A percentile compares a stretch with the other conserved stretches of the same genome.
Conservation (phyloP, 345 rosid species). For the Psidium guajava region DNA sequence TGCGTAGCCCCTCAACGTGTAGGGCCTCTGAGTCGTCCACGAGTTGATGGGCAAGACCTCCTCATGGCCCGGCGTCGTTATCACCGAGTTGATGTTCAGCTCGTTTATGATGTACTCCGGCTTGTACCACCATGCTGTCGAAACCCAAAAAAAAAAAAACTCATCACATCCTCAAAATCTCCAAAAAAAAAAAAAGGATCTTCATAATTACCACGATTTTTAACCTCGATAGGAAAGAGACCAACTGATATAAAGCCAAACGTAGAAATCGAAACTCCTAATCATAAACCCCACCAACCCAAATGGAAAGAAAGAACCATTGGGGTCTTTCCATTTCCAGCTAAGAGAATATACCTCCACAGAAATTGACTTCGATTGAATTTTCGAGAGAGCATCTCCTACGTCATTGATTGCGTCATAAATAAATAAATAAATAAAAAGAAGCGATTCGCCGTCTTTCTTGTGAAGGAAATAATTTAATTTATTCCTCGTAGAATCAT, state of each 20-base stretch:
- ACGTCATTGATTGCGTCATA: background rate
- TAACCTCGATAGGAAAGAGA: background rate
- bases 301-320: background rate
- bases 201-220: background rate
- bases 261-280: background rate
- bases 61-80: constrained; percentile 80
- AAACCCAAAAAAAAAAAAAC: background rate
- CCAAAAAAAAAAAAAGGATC: background rate
- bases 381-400: background rate
- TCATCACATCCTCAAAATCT: background rate
- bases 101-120: constrained; percentile 81
- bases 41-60: constrained; percentile 86
- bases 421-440: background rate
- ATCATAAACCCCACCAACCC: background rate
- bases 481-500: background rate
- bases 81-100: constrained; percentile 79
- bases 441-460: background rate
- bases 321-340: background rate
- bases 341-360: background rate
- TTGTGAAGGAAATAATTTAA: background rate
- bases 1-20: constrained; percentile 69
- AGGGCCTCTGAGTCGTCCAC: constrained; percentile 73
- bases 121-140: constrained; percentile 90
- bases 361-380: background rate
- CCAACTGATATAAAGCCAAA: background rate